These are phyloP conservation scores for Fusarium sp. DNA, from an alignment of 2,329 filamentous ascomycete species.

Conservation along the genomic window DNA sequence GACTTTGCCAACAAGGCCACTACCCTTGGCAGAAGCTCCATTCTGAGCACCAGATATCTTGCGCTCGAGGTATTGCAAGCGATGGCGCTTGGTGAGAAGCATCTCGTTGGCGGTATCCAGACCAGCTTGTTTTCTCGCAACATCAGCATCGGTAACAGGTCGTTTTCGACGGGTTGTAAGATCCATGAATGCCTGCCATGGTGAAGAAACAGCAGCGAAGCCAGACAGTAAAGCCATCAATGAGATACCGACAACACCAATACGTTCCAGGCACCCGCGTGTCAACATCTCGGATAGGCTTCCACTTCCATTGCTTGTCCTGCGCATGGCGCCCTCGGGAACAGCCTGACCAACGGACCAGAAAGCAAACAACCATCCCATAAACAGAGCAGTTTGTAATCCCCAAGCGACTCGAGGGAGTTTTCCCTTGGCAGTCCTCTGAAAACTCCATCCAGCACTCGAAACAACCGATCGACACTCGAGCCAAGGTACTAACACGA, in stretches of 20 bases:
- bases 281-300: conserved; percentile 55
- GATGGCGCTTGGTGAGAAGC: conserved; percentile 79
- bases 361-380: conserved; percentile 77
- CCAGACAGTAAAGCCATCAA: conserved; percentile 90
- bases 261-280: conserved; percentile 71
- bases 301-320: conserved; percentile 41
- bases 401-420: conserved; percentile 72
- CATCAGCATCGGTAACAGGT: conserved; percentile 77
- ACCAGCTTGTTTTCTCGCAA: conserved; percentile 81
- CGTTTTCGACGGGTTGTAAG: conserved; percentile 62
- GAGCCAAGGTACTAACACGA: conserved; percentile 81
- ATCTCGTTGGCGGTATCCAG: conserved; percentile 84
- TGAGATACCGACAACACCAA: conserved; percentile 87
- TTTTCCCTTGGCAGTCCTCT: conserved; percentile 66
- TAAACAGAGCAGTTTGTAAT: conserved; percentile 72
- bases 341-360: conserved; percentile 79
- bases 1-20: conserved; percentile 78
- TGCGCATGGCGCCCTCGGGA: conserved; percentile 53
- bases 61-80: conserved; percentile 75
- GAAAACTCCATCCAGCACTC: conserved; percentile 71
- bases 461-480: conserved; percentile 76
- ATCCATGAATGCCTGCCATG: conserved; percentile 85
- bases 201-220: conserved; percentile 87
- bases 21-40: conserved; percentile 39
- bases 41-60: conserved; percentile 59